phyloP scores from a whole-genome alignment of 805 yeast species.

The Cephaloascus fragrans region DNA sequence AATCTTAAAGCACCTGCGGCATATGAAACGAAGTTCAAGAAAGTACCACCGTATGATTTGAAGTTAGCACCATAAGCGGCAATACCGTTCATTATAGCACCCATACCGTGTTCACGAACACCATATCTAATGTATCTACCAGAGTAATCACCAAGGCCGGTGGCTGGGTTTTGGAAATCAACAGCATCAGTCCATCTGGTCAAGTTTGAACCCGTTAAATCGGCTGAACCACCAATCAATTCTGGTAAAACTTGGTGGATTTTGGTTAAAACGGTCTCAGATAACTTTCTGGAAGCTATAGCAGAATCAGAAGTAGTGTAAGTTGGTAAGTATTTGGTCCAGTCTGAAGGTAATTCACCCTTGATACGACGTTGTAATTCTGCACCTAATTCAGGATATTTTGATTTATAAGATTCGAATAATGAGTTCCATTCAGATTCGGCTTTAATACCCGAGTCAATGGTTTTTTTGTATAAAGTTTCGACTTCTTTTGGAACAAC shows the following conservation, averaged over 20 bases:
- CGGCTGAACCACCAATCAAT: slow-evolving; percentile 96
- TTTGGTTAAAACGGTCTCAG: slow-evolving; percentile 65
- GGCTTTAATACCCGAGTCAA: slow-evolving; percentile 51
- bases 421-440: slow-evolving; percentile 70
- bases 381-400: slow-evolving; percentile 71
- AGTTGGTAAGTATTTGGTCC: slow-evolving; percentile 71
- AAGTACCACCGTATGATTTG: slow-evolving; percentile 94
- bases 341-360: slow-evolving; percentile 71
- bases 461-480: slow-evolving; percentile 51
- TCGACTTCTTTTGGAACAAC: slow-evolving; percentile 77
- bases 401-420: slow-evolving; percentile 48
- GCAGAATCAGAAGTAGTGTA: slow-evolving; percentile 74
- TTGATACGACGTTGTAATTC: slow-evolving; percentile 72
- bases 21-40: slow-evolving; percentile 83
- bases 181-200: slow-evolving; percentile 77
- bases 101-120: slow-evolving; percentile 99
- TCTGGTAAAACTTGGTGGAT: slow-evolving; percentile 68
- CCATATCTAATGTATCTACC: slow-evolving; percentile 97
- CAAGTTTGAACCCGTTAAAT: slow-evolving; percentile 92
- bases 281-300: slow-evolving; percentile 89
- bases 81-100: slow-evolving; percentile 96
- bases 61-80: slow-evolving; percentile 81
- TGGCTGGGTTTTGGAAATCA: slow-evolving; percentile 85
- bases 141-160: slow-evolving; percentile 73
- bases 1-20: slow-evolving; percentile 85